Conservation (phyloP, 495 filamentous ascomycete species). For the Parathielavia hyrcaniae region DNA sequence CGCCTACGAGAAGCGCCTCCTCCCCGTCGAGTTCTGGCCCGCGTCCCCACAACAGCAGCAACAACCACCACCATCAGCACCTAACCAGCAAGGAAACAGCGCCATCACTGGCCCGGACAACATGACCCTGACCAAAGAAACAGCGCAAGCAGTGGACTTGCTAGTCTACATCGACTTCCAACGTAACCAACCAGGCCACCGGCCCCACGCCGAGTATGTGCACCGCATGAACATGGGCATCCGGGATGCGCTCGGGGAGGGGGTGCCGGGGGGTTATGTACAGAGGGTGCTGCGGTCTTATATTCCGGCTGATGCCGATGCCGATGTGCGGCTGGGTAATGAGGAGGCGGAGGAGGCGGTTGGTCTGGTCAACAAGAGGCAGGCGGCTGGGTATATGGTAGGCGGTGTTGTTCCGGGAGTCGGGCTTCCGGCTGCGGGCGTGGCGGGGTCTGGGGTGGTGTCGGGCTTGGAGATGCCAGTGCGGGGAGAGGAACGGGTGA, state of each 20-base stretch:
- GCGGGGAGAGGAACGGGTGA: too few species aligned
- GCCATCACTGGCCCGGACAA: too few species aligned
- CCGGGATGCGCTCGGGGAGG: conserved; percentile 31
- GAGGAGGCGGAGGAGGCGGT: conserved; percentile 10
- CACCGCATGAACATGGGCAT: conserved; percentile 37
- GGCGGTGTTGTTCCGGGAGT: not conserved
- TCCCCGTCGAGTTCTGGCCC: conserved; percentile 24
- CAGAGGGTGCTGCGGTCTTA: conserved; percentile 23
- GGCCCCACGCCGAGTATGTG: conserved; percentile 33
- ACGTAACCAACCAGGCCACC: conserved; percentile 12
- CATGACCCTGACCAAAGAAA: too few species aligned
- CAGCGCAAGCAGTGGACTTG: conserved; percentile 13
- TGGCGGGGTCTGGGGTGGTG: not conserved
- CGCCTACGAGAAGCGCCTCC: conserved; percentile 32
- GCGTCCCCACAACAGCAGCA: too few species aligned
- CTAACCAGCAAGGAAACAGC: not conserved
- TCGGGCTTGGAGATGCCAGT: not conserved
- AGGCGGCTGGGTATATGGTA: conserved; percentile 5
- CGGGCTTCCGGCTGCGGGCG: not conserved
- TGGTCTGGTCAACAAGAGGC: conserved; percentile 9
- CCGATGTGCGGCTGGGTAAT: too few species aligned
- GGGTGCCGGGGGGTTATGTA: conserved; percentile 33
- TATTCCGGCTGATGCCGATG: conserved; percentile 13
- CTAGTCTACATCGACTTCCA: conserved; percentile 39
- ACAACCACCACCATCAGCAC: not conserved